Evolutionary conservation across 177 flowering plant species (phyloP).

Genomic region (Telopea speciosissima): DNA sequence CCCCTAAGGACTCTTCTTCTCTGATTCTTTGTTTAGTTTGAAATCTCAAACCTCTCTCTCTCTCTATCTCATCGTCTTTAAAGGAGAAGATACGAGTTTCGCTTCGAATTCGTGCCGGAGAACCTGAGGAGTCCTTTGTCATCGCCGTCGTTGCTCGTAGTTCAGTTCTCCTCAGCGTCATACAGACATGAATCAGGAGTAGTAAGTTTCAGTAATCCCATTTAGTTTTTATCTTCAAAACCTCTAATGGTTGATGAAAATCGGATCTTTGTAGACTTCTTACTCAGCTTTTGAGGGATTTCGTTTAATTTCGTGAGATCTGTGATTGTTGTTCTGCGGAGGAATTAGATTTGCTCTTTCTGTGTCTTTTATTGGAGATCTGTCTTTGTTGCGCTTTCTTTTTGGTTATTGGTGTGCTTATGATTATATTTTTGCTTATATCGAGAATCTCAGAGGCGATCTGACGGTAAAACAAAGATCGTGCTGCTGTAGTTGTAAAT

Average conservation of each 20-base stretch:
- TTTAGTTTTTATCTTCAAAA: neutral
- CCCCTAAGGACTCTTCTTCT: neutral
- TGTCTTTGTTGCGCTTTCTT: neutral
- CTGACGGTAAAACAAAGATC: conserved; percentile 10
- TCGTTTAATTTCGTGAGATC: neutral
- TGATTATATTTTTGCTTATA: neutral
- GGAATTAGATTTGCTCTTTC: neutral
- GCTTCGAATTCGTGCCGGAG: conserved; percentile 8
- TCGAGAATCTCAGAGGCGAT: neutral
- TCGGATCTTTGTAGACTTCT: neutral
- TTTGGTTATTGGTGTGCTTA: conserved; percentile 1
- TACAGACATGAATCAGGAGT: conserved; percentile 54
- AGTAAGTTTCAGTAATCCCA: conserved; percentile 35
- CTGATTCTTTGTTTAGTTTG: conserved; percentile 7
- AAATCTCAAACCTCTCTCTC: neutral
- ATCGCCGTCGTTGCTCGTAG: neutral
- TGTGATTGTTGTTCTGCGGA: neutral
- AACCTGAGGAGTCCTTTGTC: conserved; percentile 2
- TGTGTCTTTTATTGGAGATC: neutral
- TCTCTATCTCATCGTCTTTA: neutral
- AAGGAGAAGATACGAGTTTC: conserved; percentile 1
- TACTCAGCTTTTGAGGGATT: neutral
- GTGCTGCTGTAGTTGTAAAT: conserved; percentile 9
- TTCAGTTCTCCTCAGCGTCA: neutral
- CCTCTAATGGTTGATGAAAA: neutral